These are phyloP conservation scores for Adansonia gregorii DNA, from an alignment of 441 rosid genomes.

Conservation along the genomic window DNA sequence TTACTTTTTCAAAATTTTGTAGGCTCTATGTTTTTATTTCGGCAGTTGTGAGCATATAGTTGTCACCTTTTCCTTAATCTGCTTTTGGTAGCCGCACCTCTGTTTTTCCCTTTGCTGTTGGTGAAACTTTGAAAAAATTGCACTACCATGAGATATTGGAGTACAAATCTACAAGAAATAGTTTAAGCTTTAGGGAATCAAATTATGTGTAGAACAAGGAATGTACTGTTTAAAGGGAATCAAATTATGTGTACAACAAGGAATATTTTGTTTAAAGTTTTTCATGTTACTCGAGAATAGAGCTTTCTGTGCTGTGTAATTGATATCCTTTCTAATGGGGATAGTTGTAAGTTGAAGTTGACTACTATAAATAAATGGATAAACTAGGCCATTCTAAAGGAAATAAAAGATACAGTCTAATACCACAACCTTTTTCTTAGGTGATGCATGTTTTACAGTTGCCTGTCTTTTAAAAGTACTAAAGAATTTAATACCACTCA, in stretches of 20 bases:
- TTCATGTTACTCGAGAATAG: not conserved
- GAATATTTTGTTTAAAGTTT: not conserved
- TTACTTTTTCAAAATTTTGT: not conserved
- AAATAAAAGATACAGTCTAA: not conserved
- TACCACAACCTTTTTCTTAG: not conserved
- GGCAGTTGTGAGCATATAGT: not conserved
- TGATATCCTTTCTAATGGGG: not conserved
- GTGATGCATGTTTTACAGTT: not conserved
- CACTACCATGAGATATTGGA: not conserved
- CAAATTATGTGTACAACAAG: not conserved
- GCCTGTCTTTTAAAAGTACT: slow-evolving; percentile 14
- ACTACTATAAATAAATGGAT: not conserved
- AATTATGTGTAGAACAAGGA: not conserved
- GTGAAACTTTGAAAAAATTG: not conserved
- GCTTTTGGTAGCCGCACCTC: not conserved
- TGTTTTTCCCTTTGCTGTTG: not conserved
- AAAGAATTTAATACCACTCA: slow-evolving; percentile 13
- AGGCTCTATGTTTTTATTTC: not conserved
- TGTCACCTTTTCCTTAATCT: not conserved
- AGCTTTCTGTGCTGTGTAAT: slow-evolving; percentile 1
- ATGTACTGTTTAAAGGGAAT: not conserved
- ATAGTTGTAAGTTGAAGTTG: not conserved
- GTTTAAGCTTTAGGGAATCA: slow-evolving; percentile 10
- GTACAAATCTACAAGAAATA: not conserved
- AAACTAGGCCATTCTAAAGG: not conserved